Evolutionary conservation across 2,329 filamentous ascomycete species (phyloP).

Genomic region (Talaromyces sp.): DNA sequence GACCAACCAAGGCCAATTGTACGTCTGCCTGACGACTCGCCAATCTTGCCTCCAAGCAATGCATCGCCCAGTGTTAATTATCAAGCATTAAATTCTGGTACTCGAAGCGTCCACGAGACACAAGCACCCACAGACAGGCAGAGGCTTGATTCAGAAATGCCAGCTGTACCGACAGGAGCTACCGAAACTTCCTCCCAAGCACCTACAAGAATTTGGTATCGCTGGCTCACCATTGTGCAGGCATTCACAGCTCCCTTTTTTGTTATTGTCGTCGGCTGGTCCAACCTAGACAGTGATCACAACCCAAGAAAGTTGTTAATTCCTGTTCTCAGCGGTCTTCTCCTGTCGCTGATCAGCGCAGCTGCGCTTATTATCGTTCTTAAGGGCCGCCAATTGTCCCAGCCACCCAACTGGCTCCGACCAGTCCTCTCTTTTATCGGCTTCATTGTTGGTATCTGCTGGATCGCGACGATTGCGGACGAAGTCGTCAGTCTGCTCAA

Average conservation of each 20-base stretch:
- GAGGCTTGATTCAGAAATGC: constrained; percentile 36
- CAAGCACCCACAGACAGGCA: constrained; percentile 11
- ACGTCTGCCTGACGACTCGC: constrained; percentile 32
- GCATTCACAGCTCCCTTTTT: constrained; percentile 84
- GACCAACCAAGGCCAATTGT: constrained; percentile 19
- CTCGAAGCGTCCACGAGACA: background rate
- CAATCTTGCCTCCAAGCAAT: constrained; percentile 18
- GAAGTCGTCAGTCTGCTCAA: constrained; percentile 96
- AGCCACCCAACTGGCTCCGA: constrained; percentile 65
- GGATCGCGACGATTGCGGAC: constrained; percentile 93
- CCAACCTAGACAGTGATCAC: constrained; percentile 51
- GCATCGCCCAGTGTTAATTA: background rate
- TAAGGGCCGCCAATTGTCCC: constrained; percentile 32
- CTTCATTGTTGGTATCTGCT: constrained; percentile 85
- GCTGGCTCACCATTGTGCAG: constrained; percentile 83
- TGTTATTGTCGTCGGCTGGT: constrained; percentile 65
- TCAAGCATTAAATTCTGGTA: background rate
- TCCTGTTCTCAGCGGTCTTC: constrained; percentile 58
- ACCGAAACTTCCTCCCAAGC: constrained; percentile 16
- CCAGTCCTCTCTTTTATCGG: constrained; percentile 79
- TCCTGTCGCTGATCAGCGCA: constrained; percentile 63
- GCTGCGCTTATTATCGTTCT: constrained; percentile 64
- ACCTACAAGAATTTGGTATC: constrained; percentile 64
- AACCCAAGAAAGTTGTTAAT: constrained; percentile 49
- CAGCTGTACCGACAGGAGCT: constrained; percentile 19